A percentile compares a stretch with the other conserved stretches of the same genome.
These are phyloP conservation scores for Cercophora sp. DNA, from an alignment of 495 filamentous ascomycete genomes.

Conservation along the genomic window DNA sequence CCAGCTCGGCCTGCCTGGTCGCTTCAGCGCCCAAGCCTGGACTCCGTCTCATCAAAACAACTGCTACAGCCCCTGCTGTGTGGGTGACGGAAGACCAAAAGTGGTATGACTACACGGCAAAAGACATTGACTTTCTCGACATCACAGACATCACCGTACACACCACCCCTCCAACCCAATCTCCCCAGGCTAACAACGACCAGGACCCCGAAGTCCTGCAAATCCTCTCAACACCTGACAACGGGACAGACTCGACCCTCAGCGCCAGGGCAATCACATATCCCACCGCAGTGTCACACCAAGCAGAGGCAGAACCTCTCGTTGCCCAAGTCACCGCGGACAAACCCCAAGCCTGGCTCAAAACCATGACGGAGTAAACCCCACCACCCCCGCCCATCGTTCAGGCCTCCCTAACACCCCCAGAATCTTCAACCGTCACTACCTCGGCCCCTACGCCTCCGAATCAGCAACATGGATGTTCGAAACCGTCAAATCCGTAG, in stretches of 20 bases:
- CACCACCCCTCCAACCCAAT: not conserved
- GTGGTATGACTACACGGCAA: conserved; percentile 36
- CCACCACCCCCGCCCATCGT: no score
- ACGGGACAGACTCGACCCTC: conserved; percentile 3
- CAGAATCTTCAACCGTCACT: conserved; percentile 48
- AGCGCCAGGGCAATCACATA: conserved; percentile 28
- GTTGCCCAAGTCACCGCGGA: conserved; percentile 32
- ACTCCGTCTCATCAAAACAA: conserved; percentile 45
- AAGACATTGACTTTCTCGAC: conserved; percentile 45
- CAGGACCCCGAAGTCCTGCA: conserved; percentile 29
- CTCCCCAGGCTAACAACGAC: no score
- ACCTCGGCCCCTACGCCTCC: conserved; percentile 37
- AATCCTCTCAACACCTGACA: conserved; percentile 20
- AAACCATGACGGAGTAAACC: conserved; percentile 38
- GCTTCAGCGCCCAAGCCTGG: conserved; percentile 14
- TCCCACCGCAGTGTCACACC: conserved; percentile 34
- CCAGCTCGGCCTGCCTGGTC: conserved; percentile 14
- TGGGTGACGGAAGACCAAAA: conserved; percentile 52
- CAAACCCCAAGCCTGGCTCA: conserved; percentile 39
- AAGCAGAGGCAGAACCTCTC: conserved; percentile 36
- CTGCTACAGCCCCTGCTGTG: conserved; percentile 36
- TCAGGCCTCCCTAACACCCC: no score
- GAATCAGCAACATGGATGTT: conserved; percentile 40
- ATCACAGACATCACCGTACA: conserved; percentile 46
- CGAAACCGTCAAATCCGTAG: conserved; percentile 34